Conservation (phyloP, 78 protist genomes). For the Cyanophora paradoxa region DNA sequence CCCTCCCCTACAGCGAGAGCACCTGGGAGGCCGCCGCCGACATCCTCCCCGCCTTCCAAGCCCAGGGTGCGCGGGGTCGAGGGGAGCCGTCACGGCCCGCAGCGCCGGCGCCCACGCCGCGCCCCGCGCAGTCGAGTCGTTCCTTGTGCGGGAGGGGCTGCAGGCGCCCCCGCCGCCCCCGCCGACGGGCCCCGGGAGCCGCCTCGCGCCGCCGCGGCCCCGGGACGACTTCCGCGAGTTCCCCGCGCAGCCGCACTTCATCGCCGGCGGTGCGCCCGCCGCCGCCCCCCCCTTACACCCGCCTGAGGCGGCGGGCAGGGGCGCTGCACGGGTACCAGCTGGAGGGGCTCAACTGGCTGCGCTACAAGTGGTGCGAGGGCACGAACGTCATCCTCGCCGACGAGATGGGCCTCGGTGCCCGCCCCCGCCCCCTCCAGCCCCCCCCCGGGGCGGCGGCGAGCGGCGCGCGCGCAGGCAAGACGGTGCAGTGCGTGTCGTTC, state of each 20-base stretch:
- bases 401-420: conserved; percentile 34
- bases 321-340: background rate
- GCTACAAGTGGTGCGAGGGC: background rate
- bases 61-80: background rate
- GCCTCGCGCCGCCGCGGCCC: no score
- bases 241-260: no score
- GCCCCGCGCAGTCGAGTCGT: background rate
- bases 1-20: conserved; percentile 12
- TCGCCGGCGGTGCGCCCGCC: no score
- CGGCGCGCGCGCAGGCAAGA: no score
- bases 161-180: no score
- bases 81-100: background rate
- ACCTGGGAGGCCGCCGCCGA: conserved; percentile 4
- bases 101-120: background rate
- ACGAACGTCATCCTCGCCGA: conserved; percentile 16
- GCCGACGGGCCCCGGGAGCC: background rate
- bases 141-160: no score
- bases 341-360: conserved; percentile 10
- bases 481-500: background rate
- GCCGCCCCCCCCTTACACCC: no score
- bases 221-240: no score
- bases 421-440: no score
- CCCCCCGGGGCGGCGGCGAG: no score
- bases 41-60: background rate
- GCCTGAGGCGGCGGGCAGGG: no score